Evolutionary conservation across 129 eudicot species (phyloP).

Genomic region (Flaveria linearis): DNA sequence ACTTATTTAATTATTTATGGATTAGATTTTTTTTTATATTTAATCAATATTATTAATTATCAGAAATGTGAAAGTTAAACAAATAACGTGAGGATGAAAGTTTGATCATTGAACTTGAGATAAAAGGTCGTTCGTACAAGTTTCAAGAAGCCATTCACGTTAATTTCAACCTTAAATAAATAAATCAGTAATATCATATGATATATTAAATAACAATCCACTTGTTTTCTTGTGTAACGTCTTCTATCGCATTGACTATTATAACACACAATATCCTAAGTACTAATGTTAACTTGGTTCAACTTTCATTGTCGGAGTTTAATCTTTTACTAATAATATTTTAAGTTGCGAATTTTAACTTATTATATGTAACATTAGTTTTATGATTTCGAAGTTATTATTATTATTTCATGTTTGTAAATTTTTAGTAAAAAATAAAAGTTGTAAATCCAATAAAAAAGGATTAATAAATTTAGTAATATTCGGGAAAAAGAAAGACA

Average conservation of each 20-base stretch:
- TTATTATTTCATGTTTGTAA: too few relatives aligned
- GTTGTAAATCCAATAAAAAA: neutral
- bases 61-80: neutral
- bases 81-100: neutral
- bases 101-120: neutral
- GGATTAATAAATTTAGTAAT: neutral
- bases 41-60: neutral
- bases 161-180: neutral
- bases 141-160: neutral
- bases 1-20: too few relatives aligned
- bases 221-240: constrained; percentile 38
- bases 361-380: neutral
- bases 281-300: constrained; percentile 1
- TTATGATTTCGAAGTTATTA: neutral
- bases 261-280: constrained; percentile 14
- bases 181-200: neutral
- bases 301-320: neutral
- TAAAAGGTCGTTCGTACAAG: neutral
- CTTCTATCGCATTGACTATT: constrained; percentile 38
- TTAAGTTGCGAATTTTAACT: neutral
- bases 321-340: neutral
- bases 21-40: too few relatives aligned
- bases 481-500: constrained; percentile 11
- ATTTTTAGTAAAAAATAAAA: neutral
- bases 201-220: neutral